Evolutionary conservation across 345 rosid genomes (phyloP).

Genomic region (Aquilaria sinensis): DNA sequence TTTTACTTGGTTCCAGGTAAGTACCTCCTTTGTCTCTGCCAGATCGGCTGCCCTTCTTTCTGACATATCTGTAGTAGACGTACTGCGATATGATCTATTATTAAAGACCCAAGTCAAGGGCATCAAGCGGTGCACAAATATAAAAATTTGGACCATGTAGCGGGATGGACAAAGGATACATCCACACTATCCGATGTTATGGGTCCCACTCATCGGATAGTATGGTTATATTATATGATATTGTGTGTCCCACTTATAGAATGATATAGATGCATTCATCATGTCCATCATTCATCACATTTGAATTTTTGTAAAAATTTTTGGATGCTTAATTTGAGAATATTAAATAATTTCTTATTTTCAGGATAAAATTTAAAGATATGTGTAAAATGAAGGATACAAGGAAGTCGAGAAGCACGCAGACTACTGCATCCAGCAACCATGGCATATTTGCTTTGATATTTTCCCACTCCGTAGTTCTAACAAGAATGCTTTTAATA

Average conservation of each 20-base stretch:
- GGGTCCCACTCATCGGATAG: too few species aligned
- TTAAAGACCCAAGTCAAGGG: slow-evolving; percentile 25
- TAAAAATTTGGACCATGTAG: too few species aligned
- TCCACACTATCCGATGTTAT: too few species aligned
- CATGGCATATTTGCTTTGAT: slow-evolving; percentile 85
- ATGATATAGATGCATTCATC: too few species aligned
- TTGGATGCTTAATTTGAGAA: too few species aligned
- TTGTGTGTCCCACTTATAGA: too few species aligned
- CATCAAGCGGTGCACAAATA: too few species aligned
- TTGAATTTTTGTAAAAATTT: too few species aligned
- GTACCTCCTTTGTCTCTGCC: slow-evolving; percentile 29
- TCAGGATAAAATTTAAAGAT: neutral
- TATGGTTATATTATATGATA: too few species aligned
- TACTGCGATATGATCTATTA: slow-evolving; percentile 83
- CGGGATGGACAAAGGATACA: too few species aligned
- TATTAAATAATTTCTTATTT: neutral
- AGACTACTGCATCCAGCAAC: slow-evolving; percentile 86
- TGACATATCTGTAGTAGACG: slow-evolving; percentile 58
- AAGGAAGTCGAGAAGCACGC: slow-evolving; percentile 77
- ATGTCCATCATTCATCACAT: too few species aligned
- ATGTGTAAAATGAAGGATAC: slow-evolving; percentile 56
- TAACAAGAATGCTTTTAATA: slow-evolving; percentile 61
- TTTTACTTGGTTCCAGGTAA: slow-evolving; percentile 40
- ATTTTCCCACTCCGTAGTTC: slow-evolving; percentile 78
- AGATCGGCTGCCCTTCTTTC: slow-evolving; percentile 3